Conservation (phyloP, 768 basidiomycete species). For the Boletellus emodensis region DNA sequence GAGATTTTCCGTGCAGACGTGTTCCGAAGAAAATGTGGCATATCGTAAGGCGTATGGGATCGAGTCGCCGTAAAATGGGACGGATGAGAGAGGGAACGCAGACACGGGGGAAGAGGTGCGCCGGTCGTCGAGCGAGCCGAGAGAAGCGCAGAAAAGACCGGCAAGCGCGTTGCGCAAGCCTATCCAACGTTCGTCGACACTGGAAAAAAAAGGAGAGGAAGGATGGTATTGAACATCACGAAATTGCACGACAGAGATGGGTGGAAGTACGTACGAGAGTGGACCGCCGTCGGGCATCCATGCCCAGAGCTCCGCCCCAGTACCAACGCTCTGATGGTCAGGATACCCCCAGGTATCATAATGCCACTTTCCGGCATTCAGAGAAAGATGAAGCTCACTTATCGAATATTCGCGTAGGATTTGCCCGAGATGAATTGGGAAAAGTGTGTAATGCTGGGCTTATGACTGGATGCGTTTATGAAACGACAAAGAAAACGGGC, state of each 20-base stretch:
- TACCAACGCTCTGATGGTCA: slow-evolving; percentile 67
- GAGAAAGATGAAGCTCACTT: slow-evolving; percentile 81
- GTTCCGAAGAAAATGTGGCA: slow-evolving; percentile 74
- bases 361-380: slow-evolving; percentile 92
- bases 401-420: slow-evolving; percentile 82
- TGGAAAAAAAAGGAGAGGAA: slow-evolving; percentile 23
- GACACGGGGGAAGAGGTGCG: slow-evolving; percentile 65
- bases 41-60: slow-evolving; percentile 60
- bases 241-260: too few species aligned
- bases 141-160: slow-evolving; percentile 91
- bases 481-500: not conserved
- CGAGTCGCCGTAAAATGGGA: slow-evolving; percentile 39
- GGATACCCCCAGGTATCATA: slow-evolving; percentile 83
- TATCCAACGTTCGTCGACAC: slow-evolving; percentile 76
- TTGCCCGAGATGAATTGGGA: slow-evolving; percentile 84
- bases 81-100: slow-evolving; percentile 61
- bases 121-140: slow-evolving; percentile 71
- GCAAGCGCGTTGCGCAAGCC: slow-evolving; percentile 85
- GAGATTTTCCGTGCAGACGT: slow-evolving; percentile 96
- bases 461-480: not conserved
- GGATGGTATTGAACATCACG: too few species aligned
- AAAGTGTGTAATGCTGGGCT: slow-evolving; percentile 86
- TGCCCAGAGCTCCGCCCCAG: slow-evolving; percentile 87
- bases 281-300: slow-evolving; percentile 76
- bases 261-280: slow-evolving; percentile 40